Base-by-base conservation (phyloP, 2,329 filamentous ascomycete species). In the Calonectria montana region DNA sequence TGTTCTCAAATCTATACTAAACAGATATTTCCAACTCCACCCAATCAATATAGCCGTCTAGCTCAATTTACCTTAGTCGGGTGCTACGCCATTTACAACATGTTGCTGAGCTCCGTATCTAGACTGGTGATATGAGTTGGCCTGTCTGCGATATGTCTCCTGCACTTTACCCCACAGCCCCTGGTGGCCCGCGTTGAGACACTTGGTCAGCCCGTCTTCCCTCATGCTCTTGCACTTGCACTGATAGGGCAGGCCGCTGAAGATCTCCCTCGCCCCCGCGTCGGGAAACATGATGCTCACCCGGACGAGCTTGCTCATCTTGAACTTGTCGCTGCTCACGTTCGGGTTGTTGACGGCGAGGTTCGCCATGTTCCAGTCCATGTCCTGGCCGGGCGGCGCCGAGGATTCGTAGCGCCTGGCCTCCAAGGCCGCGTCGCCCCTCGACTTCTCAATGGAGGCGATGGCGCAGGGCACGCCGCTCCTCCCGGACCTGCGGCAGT, bases 351-450 rank as follows among this genome's bases (percentile, higher is more conserved):
- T 80, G 27, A 79, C 69, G 1, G 81, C 80, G 8, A 83, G 50
- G 10, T 73, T 76, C 25, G 81, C 80, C 27, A 82, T 37, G 31
- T 82, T 82, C 81, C 81, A 82, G 67, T 78, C 78, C 64, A 75
- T 67, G 2, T 74, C 75, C 7, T 67, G 64, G 16, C 59, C 67
- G 0, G 75, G 16, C 10, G 25, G 57, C 0, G 31, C 29, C 1
- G 74, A 72, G 21, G 74, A 75, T 15, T 81, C 79, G 57, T 80
- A 82, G 3, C 81, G 75, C 15, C 77, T 74, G 3, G 79, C 81
- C 12, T 72, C 67, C n/a, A 82, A 62, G 15, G 74, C 71, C 10
- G 68, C 21, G 2, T 76, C 69, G 2, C 82, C 81, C n/a, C 77
- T 76, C 4, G 69, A 71, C 68, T 77, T 75, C 67, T 83, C 81